phyloP scores from a whole-genome alignment of 805 yeast genomes.

The Candida easanensis region DNA sequence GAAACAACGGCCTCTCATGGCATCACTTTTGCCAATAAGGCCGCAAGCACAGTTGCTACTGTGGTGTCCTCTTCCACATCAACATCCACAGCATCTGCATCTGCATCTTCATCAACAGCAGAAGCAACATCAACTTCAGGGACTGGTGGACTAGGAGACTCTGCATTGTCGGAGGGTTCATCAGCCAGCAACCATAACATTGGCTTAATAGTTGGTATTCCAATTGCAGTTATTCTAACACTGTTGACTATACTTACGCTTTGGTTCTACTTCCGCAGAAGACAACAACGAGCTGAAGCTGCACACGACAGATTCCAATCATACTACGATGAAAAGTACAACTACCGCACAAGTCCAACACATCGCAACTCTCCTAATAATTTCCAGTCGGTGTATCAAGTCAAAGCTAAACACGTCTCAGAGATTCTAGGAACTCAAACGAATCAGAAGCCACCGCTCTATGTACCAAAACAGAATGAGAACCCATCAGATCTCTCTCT shows the following conservation, averaged over 20 bases:
- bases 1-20: neutral
- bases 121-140: neutral
- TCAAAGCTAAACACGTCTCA: constrained; percentile 7
- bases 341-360: constrained; percentile 19
- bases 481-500: constrained; percentile 19
- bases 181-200: constrained; percentile 11
- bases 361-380: constrained; percentile 12
- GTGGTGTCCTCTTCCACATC: constrained; percentile 4
- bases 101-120: constrained; percentile 13
- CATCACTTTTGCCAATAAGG: constrained; percentile 14
- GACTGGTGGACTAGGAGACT: neutral
- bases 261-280: constrained; percentile 17
- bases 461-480: constrained; percentile 1
- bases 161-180: neutral
- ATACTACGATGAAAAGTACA: constrained; percentile 26
- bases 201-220: constrained; percentile 27
- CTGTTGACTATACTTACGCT: constrained; percentile 10
- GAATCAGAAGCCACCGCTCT: neutral
- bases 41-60: neutral
- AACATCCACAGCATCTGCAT: constrained; percentile 11
- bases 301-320: constrained; percentile 13
- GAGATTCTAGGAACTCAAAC: neutral
- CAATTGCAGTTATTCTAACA: constrained; percentile 23
- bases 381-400: constrained; percentile 15
- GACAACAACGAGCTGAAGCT: constrained; percentile 5